Conservation (phyloP, 495 filamentous ascomycete species). For the Cladorrhinum samala region DNA sequence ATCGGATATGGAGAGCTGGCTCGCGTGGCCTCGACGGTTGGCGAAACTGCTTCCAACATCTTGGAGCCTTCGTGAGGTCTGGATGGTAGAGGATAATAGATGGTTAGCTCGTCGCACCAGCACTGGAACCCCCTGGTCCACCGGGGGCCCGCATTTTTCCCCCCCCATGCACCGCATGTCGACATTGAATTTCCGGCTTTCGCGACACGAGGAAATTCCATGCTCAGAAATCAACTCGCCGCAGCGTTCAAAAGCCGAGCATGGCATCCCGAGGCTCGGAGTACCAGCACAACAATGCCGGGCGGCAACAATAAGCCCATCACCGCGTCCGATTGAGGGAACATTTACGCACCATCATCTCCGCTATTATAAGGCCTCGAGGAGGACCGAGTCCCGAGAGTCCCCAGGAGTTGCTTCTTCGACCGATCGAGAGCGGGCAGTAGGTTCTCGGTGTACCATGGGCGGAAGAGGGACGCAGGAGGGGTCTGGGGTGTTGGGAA, state of each 20-base stretch:
- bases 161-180: conserved; percentile 16
- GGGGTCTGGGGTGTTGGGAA: background rate
- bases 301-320: background rate
- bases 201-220: conserved; percentile 12
- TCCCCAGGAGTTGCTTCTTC: conserved; percentile 21
- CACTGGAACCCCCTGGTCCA: conserved; percentile 19
- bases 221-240: conserved; percentile 6
- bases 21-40: conserved; percentile 49
- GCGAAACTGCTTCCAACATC: conserved; percentile 50
- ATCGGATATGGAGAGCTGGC: conserved; percentile 53
- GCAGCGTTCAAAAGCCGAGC: conserved; percentile 14
- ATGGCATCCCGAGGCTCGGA: conserved; percentile 4
- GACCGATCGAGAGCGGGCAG: conserved; percentile 10
- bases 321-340: conserved; percentile 1
- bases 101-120: conserved; percentile 17
- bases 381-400: conserved; percentile 30
- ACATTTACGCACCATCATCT: conserved; percentile 34
- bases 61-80: conserved; percentile 50
- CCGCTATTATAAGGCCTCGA: conserved; percentile 28
- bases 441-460: conserved; percentile 34
- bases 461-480: conserved; percentile 12
- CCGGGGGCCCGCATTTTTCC: conserved; percentile 25
- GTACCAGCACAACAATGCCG: background rate
- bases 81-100: conserved; percentile 9
- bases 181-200: conserved; percentile 5